A percentile compares a stretch with the other conserved stretches of the same genome.
phyloP scores from a whole-genome alignment of 495 filamentous ascomycete species.

The Bacidia rubella region DNA sequence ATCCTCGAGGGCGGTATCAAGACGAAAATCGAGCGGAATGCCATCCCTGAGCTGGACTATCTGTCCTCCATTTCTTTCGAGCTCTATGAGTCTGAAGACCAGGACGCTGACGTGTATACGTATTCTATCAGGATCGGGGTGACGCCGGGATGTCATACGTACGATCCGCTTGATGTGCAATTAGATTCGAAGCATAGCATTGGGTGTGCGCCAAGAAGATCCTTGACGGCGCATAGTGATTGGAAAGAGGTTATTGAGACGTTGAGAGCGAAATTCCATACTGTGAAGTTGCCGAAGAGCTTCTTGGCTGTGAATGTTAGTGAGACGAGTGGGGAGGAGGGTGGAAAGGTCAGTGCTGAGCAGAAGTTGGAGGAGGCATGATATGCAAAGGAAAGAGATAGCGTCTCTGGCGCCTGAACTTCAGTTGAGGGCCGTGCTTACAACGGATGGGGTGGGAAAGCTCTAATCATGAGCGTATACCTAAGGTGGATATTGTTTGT shows the following conservation, averaged over 20 bases:
- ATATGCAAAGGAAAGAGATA: too few species aligned
- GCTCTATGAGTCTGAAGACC: constrained; percentile 84
- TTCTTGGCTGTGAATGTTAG: constrained; percentile 88
- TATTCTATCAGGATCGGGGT: constrained; percentile 95
- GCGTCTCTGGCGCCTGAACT: too few species aligned
- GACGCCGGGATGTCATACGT: constrained; percentile 88
- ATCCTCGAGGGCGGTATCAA: constrained; percentile 92
- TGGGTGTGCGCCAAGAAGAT: constrained; percentile 75
- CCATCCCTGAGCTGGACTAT: constrained; percentile 94
- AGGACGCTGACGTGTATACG: constrained; percentile 56
- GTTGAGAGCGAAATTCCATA: constrained; percentile 82
- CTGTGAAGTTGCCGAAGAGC: constrained; percentile 85
- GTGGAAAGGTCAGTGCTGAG: too few species aligned
- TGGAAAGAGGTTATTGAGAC: constrained; percentile 96
- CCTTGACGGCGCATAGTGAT: constrained; percentile 79
- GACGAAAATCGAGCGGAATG: constrained; percentile 78
- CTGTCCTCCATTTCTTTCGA: constrained; percentile 97
- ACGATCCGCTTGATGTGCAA: constrained; percentile 89
- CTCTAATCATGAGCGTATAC: too few species aligned
- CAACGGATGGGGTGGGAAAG: too few species aligned
- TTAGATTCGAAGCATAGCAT: constrained; percentile 92
- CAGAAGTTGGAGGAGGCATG: too few species aligned
- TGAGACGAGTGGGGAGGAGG: constrained; percentile 40
- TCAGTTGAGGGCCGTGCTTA: too few species aligned
- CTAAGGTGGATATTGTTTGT: too few species aligned